Percentiles rank a stretch among this genome's conserved stretches.
These are phyloP conservation scores for Cicer judaicum DNA, from an alignment of 306 rosid genomes.

Conservation along the genomic window DNA sequence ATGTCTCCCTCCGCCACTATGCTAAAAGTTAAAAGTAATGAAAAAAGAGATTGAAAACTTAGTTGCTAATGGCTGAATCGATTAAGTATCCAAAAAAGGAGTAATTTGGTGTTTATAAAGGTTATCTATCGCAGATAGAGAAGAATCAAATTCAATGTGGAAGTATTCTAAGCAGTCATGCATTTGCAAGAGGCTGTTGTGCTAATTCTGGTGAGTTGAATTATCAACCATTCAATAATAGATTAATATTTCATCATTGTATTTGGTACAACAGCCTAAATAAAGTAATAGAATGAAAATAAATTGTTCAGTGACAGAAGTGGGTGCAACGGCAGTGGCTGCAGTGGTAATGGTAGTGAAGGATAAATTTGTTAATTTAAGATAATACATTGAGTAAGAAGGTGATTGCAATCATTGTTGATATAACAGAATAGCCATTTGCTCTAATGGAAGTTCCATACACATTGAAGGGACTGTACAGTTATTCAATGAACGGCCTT, in stretches of 20 bases:
- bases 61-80: not conserved
- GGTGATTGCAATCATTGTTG: not conserved
- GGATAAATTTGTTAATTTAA: not conserved
- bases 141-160: no score
- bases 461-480: slow-evolving; percentile 12
- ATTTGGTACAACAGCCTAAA: slow-evolving; percentile 8
- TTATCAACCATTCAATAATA: not conserved
- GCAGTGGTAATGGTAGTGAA: not conserved
- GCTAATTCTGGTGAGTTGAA: no score
- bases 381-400: slow-evolving; percentile 1
- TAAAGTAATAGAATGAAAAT: not conserved
- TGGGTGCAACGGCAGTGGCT: not conserved
- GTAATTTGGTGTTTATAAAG: not conserved
- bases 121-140: no score
- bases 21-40: not conserved
- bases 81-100: not conserved
- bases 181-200: no score
- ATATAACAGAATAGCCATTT: not conserved
- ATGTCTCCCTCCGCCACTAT: not conserved
- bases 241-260: not conserved
- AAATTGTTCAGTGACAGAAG: not conserved
- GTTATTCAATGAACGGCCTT: slow-evolving; percentile 8
- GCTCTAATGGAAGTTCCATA: not conserved
- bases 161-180: no score
- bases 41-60: not conserved